phyloP scores from a whole-genome alignment of 352 stramenopile genomes.

The Thalassiosira hispida region DNA sequence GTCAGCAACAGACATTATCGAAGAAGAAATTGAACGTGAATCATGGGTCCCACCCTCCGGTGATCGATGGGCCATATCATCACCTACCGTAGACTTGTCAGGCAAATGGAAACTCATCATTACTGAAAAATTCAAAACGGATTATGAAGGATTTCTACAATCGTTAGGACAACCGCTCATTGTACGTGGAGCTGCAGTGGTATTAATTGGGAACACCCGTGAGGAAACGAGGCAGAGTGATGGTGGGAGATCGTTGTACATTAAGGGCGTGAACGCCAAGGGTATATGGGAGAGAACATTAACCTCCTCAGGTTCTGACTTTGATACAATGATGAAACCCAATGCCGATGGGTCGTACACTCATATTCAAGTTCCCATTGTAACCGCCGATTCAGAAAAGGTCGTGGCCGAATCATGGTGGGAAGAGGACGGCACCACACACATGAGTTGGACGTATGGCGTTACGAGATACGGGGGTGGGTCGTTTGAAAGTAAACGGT shows the following conservation, averaged over 20 bases:
- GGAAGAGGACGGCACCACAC: slow-evolving; percentile 68
- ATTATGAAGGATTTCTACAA: slow-evolving; percentile 80
- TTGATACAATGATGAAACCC: slow-evolving; percentile 39
- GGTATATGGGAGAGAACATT: slow-evolving; percentile 81
- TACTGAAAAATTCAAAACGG: slow-evolving; percentile 74
- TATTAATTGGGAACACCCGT: slow-evolving; percentile 68
- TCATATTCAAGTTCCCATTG: slow-evolving; percentile 51
- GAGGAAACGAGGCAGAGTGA: slow-evolving; percentile 77
- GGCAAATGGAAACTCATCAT: slow-evolving; percentile 80
- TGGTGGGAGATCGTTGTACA: slow-evolving; percentile 60
- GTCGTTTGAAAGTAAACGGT: slow-evolving; percentile 62
- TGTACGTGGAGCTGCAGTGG: slow-evolving; percentile 65
- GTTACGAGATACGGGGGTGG: slow-evolving; percentile 73
- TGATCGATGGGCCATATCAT: slow-evolving; percentile 68
- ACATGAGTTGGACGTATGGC: slow-evolving; percentile 69
- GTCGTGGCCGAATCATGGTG: slow-evolving; percentile 79
- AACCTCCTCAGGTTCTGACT: slow-evolving; percentile 58
- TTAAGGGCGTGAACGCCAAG: slow-evolving; percentile 76
- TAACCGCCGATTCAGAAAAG: slow-evolving; percentile 75
- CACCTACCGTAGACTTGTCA: slow-evolving; percentile 67
- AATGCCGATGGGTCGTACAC: slow-evolving; percentile 48
- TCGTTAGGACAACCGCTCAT: slow-evolving; percentile 70
- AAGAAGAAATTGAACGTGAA: slow-evolving; percentile 41
- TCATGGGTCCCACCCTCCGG: slow-evolving; percentile 41
- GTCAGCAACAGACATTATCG: slow-evolving; percentile 10